Evolutionary conservation across 352 stramenopile genomes (phyloP).

Genomic region (Pythium phragmitis): DNA sequence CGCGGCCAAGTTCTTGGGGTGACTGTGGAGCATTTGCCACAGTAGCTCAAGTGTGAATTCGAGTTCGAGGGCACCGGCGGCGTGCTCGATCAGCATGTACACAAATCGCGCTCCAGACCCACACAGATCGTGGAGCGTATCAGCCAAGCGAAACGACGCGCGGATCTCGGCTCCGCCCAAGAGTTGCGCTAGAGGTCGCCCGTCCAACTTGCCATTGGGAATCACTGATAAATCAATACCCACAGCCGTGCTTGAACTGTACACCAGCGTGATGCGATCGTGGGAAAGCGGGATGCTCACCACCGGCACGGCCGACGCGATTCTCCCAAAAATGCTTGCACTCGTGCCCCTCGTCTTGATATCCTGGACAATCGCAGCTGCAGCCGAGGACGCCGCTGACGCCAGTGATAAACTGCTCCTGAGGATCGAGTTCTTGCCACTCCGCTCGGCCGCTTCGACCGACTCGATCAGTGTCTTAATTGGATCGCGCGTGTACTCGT

Average conservation of each 20-base stretch:
- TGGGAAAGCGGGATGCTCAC: slow-evolving; percentile 47
- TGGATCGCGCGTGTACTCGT: slow-evolving; percentile 67
- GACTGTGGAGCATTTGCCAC: slow-evolving; percentile 31
- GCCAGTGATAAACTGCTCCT: slow-evolving; percentile 51
- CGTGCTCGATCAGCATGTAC: slow-evolving; percentile 53
- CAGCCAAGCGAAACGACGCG: slow-evolving; percentile 31
- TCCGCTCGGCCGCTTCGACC: slow-evolving; percentile 59
- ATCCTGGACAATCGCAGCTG: slow-evolving; percentile 67
- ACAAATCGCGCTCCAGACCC: slow-evolving; percentile 52
- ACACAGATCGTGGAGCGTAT: slow-evolving; percentile 44
- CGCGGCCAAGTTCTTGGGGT: slow-evolving; percentile 42
- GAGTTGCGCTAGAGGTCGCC: slow-evolving; percentile 51
- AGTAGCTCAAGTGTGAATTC: slow-evolving; percentile 50
- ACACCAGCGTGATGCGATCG: slow-evolving; percentile 56
- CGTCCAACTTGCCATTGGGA: slow-evolving; percentile 50
- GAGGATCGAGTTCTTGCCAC: slow-evolving; percentile 45
- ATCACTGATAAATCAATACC: slow-evolving; percentile 42
- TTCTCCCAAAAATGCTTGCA: slow-evolving; percentile 49
- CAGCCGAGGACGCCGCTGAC: slow-evolving; percentile 58
- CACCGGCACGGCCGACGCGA: slow-evolving; percentile 48
- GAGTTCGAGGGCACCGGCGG: slow-evolving; percentile 38
- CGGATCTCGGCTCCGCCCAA: slow-evolving; percentile 42
- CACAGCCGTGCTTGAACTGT: slow-evolving; percentile 40
- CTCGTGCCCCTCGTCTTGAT: slow-evolving; percentile 44
- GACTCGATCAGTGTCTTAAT: slow-evolving; percentile 67